Percentiles rank a stretch among this genome's conserved stretches.
These are phyloP conservation scores for Picea sitchensis DNA, from an alignment of 75 land plant genomes.

Conservation along the genomic window DNA sequence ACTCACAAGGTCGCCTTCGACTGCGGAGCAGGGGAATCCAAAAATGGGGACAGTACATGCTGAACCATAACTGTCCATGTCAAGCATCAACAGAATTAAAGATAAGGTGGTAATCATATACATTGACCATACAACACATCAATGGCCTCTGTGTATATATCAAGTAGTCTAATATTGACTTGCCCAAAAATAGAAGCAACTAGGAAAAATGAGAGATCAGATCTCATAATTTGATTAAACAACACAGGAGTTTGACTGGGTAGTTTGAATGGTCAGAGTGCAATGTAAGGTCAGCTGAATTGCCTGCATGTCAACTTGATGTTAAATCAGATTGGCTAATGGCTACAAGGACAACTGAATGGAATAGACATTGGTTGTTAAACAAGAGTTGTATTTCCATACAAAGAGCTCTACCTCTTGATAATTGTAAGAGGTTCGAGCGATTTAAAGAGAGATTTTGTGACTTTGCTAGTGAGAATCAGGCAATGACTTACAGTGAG, in stretches of 20 bases:
- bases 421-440: not conserved
- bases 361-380: not conserved
- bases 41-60: too few species aligned
- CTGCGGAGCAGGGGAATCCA: too few species aligned
- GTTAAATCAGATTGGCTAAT: not conserved
- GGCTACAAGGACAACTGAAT: too few species aligned
- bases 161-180: not conserved
- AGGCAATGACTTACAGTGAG: not conserved
- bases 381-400: not conserved
- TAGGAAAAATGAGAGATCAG: not conserved
- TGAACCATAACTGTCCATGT: too few species aligned
- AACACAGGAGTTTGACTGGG: not conserved
- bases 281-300: not conserved
- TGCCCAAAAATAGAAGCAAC: conserved; percentile 6
- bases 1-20: too few species aligned
- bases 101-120: too few species aligned
- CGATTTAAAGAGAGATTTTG: not conserved
- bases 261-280: not conserved
- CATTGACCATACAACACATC: not conserved
- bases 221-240: not conserved
- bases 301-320: not conserved
- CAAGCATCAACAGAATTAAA: too few species aligned
- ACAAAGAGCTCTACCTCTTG: not conserved
- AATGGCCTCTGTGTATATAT: not conserved
- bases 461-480: not conserved